These are phyloP conservation scores for Fagopyrum homotropicum DNA, from an alignment of 148 eudicot genomes.

Conservation along the genomic window DNA sequence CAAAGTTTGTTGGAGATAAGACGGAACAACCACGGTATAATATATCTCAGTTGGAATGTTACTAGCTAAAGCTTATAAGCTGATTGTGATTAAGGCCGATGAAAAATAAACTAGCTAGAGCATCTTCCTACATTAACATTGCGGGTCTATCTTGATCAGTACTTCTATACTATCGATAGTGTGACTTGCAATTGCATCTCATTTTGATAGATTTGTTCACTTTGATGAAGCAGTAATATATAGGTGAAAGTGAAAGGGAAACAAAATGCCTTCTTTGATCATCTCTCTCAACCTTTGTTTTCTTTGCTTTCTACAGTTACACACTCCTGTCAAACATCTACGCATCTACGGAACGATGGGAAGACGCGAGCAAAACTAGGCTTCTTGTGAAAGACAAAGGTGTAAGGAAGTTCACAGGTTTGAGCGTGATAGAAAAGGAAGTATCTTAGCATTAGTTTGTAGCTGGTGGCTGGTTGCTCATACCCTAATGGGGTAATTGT, in stretches of 20 bases:
- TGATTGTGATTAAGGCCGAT: too few species aligned
- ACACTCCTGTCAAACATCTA: slow-evolving; percentile 42
- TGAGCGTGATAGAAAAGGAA: not conserved
- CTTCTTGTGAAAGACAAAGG: slow-evolving; percentile 30
- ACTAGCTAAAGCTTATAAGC: too few species aligned
- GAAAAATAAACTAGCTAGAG: too few species aligned
- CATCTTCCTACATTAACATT: too few species aligned
- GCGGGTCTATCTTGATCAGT: too few species aligned
- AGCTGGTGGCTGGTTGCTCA: not conserved
- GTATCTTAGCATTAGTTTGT: not conserved
- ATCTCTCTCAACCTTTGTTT: not conserved
- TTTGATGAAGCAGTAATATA: too few species aligned
- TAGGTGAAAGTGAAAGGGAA: too few species aligned
- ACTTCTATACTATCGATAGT: not conserved
- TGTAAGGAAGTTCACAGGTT: slow-evolving; percentile 16
- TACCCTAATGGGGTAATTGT: too few species aligned
- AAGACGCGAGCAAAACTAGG: slow-evolving; percentile 31
- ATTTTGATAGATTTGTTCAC: not conserved
- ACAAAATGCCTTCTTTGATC: not conserved
- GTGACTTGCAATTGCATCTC: not conserved
- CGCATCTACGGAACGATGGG: slow-evolving; percentile 32
- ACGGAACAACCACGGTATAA: too few species aligned
- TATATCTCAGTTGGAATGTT: too few species aligned
- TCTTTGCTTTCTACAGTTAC: slow-evolving; percentile 17
- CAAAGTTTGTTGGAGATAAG: too few species aligned